phyloP scores from a whole-genome alignment of 2,329 filamentous ascomycete species.

The Monosporascus sp. region DNA sequence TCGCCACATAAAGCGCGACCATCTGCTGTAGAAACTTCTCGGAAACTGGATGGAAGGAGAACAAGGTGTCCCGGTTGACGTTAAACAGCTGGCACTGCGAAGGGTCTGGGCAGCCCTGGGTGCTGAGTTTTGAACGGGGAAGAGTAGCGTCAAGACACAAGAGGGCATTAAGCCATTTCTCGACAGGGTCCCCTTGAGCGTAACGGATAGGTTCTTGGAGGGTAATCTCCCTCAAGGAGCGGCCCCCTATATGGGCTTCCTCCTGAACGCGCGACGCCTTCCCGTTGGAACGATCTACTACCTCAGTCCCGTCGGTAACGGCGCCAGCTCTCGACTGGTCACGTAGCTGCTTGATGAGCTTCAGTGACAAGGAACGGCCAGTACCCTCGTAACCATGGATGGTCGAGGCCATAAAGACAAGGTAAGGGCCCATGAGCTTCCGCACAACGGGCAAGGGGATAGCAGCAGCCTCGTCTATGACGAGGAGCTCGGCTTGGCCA shows the following conservation, averaged over 20 bases:
- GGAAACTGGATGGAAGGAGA: slow-evolving; percentile 95
- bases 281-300: slow-evolving; percentile 75
- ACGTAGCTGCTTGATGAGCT: slow-evolving; percentile 92
- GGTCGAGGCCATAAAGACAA: slow-evolving; percentile 98
- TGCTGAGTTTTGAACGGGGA: slow-evolving; percentile 66
- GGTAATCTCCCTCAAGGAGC: slow-evolving; percentile 85
- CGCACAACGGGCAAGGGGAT: slow-evolving; percentile 89
- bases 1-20: slow-evolving; percentile 95
- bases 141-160: slow-evolving; percentile 91
- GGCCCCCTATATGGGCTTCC: slow-evolving; percentile 54
- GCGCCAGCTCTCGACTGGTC: slow-evolving; percentile 74
- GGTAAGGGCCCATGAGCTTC: slow-evolving; percentile 92
- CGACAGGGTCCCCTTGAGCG: slow-evolving; percentile 80
- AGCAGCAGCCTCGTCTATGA: slow-evolving; percentile 96
- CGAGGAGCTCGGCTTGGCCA: slow-evolving; percentile 88
- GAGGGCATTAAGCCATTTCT: slow-evolving; percentile 93
- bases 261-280: slow-evolving; percentile 61
- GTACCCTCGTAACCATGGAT: slow-evolving; percentile 99
- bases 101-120: slow-evolving; percentile 81
- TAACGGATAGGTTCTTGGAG: slow-evolving; percentile 94
- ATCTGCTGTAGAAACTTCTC: slow-evolving; percentile 97
- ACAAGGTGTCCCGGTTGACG: slow-evolving; percentile 94
- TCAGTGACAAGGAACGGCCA: slow-evolving; percentile 86
- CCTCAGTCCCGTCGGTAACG: slow-evolving; percentile 50
- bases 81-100: slow-evolving; percentile 85